Conservation (phyloP, 2,329 filamentous ascomycete genomes). For the Pezicula carpinea region DNA sequence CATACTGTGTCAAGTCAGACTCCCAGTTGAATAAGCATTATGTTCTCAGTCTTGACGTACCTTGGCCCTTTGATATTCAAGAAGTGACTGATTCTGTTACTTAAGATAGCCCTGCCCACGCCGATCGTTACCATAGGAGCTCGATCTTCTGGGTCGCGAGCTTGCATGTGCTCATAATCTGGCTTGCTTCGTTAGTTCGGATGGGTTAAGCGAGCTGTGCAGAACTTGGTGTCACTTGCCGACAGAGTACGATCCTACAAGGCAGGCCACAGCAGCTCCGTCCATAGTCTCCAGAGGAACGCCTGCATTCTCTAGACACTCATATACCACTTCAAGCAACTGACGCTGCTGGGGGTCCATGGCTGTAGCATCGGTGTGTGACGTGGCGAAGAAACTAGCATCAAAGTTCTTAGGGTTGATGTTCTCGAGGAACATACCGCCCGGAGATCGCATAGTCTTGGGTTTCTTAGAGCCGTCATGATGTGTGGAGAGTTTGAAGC, state of each 20-base stretch:
- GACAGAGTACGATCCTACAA: conserved; percentile 9
- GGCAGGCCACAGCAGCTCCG: conserved; percentile 6
- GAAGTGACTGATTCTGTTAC: conserved; percentile 48
- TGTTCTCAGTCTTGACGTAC: too few relatives aligned
- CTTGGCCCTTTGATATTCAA: conserved; percentile 52
- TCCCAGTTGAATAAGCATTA: too few relatives aligned
- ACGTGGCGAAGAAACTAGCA: conserved; percentile 35
- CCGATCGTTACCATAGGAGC: conserved; percentile 2
- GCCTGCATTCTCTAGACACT: conserved; percentile 42
- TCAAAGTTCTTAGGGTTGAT: conserved; percentile 32
- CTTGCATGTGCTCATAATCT: conserved; percentile 12
- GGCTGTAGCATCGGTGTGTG: conserved; percentile 28
- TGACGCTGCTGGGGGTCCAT: conserved; percentile 34
- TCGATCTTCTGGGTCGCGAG: conserved; percentile 12
- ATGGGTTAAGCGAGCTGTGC: too few relatives aligned
- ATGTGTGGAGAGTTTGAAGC: conserved; percentile 67
- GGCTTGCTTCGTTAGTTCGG: conserved; percentile 11
- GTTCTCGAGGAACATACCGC: conserved; percentile 52
- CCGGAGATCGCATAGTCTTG: conserved; percentile 67
- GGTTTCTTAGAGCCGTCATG: conserved; percentile 60
- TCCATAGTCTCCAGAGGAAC: conserved; percentile 7
- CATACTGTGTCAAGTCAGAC: too few relatives aligned
- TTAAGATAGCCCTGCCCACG: conserved; percentile 32
- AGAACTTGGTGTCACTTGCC: conserved; percentile 26
- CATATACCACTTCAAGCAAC: conserved; percentile 57